Base-by-base conservation (phyloP, 2,329 filamentous ascomycete species). In the Sclerotiophoma versabilis region DNA sequence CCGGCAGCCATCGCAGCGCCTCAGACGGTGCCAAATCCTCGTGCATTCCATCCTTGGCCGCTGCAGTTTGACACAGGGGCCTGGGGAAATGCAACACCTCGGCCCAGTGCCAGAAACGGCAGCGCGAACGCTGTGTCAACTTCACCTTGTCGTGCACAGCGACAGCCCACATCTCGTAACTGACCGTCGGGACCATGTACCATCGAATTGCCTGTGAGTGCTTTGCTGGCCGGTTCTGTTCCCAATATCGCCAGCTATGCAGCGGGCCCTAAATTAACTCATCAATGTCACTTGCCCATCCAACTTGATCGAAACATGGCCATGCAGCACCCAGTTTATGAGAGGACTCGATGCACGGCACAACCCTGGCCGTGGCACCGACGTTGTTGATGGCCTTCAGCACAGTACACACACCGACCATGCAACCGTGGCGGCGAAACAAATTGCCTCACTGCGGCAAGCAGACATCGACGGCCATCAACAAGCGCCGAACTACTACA, bases 401-500 rank as follows among this genome's bases (percentile, higher is more conserved):
- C 51, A 50, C 51, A 37, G 33, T 58, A 14, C 34, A 37, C 19
- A 37, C 23, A 19, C 34, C 9, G 14, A 37, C 54, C 56, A 17
- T 36, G 19, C 60, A 59, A 47, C 59, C 55, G 41, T 47, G 49
- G 54, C 51, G 47, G 41, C 58, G 42, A 49, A 60, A 32, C 50
- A 59, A 19, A 34, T 20, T 37, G 11, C 38, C 37, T 14, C 19
- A 17, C 2, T 27, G 23, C 30, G 11, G 17, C 49, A 53, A 20
- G n/a, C 32, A 42, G 23, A 19, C 27, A 33, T 36, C 15, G 36
- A 42, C 33, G 51, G 44, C 36, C 45, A 30, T 36, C 15, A 25
- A 39, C 51, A 60, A 62, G 64, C 63, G 62, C 60, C 65, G 53
- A 63, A 62, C 64, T 54, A 59, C 43, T 59, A 49, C 22, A 52